Evolutionary conservation across 208 protist genomes (phyloP).

Genomic region (Leishmania turanica): DNA sequence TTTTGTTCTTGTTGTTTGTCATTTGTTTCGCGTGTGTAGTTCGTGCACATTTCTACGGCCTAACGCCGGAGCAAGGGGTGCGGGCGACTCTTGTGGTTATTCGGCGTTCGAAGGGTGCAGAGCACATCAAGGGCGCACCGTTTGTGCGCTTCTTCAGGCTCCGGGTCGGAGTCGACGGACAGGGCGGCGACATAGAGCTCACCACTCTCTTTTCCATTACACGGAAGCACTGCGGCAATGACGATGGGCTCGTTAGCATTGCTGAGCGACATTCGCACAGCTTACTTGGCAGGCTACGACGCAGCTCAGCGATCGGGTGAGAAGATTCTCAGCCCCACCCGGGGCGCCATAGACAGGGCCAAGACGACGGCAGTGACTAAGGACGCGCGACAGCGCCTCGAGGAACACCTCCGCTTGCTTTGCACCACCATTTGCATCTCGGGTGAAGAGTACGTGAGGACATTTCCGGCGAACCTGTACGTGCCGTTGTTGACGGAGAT

Average conservation of each 20-base stretch:
- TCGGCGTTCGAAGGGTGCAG: not conserved
- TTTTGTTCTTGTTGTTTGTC: too few relatives aligned
- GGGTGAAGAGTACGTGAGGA: constrained; percentile 42
- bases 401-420: constrained; percentile 27
- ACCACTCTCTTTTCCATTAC: too few relatives aligned
- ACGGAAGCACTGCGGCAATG: not conserved
- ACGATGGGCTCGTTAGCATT: constrained; percentile 1
- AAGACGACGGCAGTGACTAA: not conserved
- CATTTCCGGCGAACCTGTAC: constrained; percentile 31
- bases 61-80: not conserved
- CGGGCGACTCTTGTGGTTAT: not conserved
- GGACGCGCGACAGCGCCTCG: constrained; percentile 16
- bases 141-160: not conserved
- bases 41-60: not conserved
- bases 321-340: not conserved
- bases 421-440: constrained; percentile 52
- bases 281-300: constrained; percentile 6
- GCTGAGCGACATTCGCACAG: constrained; percentile 8
- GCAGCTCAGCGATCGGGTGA: not conserved
- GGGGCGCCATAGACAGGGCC: not conserved
- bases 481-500: constrained; percentile 33
- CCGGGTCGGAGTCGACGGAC: not conserved
- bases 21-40: not conserved
- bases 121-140: not conserved
- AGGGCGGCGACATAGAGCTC: too few relatives aligned